Evolutionary conservation across 2,329 filamentous ascomycete genomes (phyloP), one percentile per base, ranked within the genome.

Genomic region (Apiospora marii): DNA sequence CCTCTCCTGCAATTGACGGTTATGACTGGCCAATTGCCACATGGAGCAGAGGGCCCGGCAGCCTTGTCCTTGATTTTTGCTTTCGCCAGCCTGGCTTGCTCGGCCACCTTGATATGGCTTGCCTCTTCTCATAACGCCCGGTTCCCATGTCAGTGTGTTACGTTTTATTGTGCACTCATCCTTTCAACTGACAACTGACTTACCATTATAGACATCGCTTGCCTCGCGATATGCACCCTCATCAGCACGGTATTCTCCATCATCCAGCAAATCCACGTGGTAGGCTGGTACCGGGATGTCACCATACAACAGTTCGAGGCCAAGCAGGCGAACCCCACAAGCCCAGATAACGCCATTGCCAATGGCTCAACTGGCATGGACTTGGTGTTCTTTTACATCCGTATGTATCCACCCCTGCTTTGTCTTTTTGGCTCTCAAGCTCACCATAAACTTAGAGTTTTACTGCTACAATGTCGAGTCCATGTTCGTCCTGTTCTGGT

Each of bases 401-500:
- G 77, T 79, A 74, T 24, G 75, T 70, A 14, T 2, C n/a, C 6
- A 12, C 37, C 30, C 30, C 30, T 2, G 1, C n/a, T 22, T 19
- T 7, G 10, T 37, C 30, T 51, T 7, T 8, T 12, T 22, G 22
- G 14, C 16, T 12, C 10, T 7, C 27, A 30, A 3, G 30, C 46
- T 72, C 71, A 46, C 72, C 27, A n/a, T 53, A 7, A 10, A 4
- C 4, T 16, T 3, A 78, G 77, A 78, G 44, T 78, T 77, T 37
- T 77, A 75, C 51, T 75, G 68, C 14, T 78, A 78, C 72, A 77
- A 72, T 69, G 74, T 74, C 46, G 70, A 76, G 70, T 75, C 76
- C 16, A 72, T 78, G 73, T 73, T 78, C 16, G 72, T 78, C 19
- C 71, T 77, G 67, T 78, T 77, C 49, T 78, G 77, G 77, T 77